Conservation (phyloP, 257 asterid species). For the Eucommia ulmoides region DNA sequence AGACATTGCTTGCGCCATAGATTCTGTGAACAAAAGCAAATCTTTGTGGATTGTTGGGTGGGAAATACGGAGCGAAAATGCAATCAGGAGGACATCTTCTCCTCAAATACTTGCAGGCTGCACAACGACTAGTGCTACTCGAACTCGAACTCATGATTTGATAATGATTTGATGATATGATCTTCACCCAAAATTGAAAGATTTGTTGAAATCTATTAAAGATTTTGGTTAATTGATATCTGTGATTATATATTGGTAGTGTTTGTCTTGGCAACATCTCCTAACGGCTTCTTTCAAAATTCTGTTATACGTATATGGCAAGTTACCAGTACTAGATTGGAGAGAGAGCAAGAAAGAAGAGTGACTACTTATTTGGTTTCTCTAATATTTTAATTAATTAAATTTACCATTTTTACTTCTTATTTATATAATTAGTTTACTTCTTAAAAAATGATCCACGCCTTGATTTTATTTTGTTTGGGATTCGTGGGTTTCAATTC, state of each 20-base stretch:
- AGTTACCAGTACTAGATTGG: not conserved
- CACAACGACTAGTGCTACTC: not conserved
- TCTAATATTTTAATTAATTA: too few species aligned
- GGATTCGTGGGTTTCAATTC: too few species aligned
- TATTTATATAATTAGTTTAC: too few species aligned
- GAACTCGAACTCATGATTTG: not conserved
- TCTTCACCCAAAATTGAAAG: not conserved
- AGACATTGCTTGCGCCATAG: slow-evolving; percentile 1
- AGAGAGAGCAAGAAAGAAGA: too few species aligned
- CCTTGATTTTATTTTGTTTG: too few species aligned
- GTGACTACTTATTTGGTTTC: too few species aligned
- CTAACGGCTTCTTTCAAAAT: not conserved
- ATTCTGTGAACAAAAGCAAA: slow-evolving; percentile 1
- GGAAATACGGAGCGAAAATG: slow-evolving; percentile 3
- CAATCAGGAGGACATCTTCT: slow-evolving; percentile 1
- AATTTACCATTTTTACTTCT: too few species aligned
- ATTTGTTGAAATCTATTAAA: not conserved
- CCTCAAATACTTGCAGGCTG: not conserved
- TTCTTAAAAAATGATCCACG: too few species aligned
- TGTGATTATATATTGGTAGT: not conserved
- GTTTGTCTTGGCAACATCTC: not conserved
- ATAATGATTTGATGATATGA: not conserved
- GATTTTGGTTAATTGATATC: not conserved
- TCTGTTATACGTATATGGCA: not conserved
- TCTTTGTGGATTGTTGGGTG: slow-evolving; percentile 1